Evolutionary conservation across 768 basidiomycete species (phyloP).

Genomic region (Coprinopsis strossmayeri): DNA sequence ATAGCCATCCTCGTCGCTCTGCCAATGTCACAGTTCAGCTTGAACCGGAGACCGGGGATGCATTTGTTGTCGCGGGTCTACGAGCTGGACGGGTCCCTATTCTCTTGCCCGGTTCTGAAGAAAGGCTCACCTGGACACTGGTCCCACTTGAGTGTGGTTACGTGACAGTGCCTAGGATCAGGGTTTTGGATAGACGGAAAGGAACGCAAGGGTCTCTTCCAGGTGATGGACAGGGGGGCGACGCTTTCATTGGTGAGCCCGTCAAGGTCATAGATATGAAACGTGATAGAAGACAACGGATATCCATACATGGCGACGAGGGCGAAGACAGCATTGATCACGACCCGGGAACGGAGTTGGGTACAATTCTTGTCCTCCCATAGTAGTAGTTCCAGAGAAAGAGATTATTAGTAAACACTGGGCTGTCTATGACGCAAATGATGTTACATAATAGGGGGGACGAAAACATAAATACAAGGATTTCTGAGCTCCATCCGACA

Average conservation of each 20-base stretch:
- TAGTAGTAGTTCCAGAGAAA: neutral
- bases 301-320: constrained; percentile 1
- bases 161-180: constrained; percentile 54
- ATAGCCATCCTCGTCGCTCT: constrained; percentile 54
- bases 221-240: constrained; percentile 24
- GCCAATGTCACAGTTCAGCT: constrained; percentile 68
- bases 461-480: no score
- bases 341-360: constrained; percentile 12
- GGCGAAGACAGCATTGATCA: constrained; percentile 14
- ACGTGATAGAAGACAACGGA: constrained; percentile 25
- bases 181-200: constrained; percentile 47
- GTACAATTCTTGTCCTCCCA: constrained; percentile 30
- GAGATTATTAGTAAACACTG: neutral
- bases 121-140: constrained; percentile 57
- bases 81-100: constrained; percentile 60
- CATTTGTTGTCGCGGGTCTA: constrained; percentile 79
- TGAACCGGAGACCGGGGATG: constrained; percentile 59
- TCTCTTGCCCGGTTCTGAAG: constrained; percentile 70
- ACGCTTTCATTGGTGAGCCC: constrained; percentile 39
- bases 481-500: no score
- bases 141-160: constrained; percentile 73
- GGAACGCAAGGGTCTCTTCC: constrained; percentile 19
- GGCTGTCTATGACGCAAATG: constrained; percentile 13
- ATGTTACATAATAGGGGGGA: no score
- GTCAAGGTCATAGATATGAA: constrained; percentile 51